phyloP scores from a whole-genome alignment of 2,329 filamentous ascomycete genomes.

The Calonectria hawksworthii region DNA sequence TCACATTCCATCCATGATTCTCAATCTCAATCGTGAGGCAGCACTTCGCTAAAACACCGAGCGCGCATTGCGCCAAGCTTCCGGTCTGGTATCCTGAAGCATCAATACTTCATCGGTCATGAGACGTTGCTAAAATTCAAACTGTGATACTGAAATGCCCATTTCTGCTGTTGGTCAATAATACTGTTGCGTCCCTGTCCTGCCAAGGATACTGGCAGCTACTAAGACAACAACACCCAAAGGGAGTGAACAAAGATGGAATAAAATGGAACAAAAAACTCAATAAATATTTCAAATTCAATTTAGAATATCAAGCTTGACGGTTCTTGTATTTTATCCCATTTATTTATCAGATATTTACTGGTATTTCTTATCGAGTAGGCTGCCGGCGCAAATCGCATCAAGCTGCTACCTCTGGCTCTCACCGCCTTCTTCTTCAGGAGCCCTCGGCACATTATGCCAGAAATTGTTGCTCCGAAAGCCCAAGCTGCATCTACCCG shows the following conservation, averaged over 20 bases:
- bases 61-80: background rate
- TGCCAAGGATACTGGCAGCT: background rate
- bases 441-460: conserved; percentile 6
- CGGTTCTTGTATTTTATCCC: background rate
- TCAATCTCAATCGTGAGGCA: background rate
- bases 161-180: background rate
- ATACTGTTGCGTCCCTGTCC: background rate
- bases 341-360: background rate
- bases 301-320: background rate
- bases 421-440: conserved; percentile 34
- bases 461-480: conserved; percentile 27
- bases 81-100: background rate
- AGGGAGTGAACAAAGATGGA: background rate
- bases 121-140: background rate
- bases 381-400: background rate
- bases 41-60: background rate
- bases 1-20: background rate
- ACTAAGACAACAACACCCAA: background rate
- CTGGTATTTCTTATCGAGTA: background rate
- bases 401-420: background rate
- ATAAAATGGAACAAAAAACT: background rate
- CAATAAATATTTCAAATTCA: background rate
- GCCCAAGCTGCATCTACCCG: conserved; percentile 9
- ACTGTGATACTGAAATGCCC: background rate
- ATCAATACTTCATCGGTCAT: background rate